Conservation (phyloP, 1,139 yeast species). For the Debaryomyces psychrophilus region DNA sequence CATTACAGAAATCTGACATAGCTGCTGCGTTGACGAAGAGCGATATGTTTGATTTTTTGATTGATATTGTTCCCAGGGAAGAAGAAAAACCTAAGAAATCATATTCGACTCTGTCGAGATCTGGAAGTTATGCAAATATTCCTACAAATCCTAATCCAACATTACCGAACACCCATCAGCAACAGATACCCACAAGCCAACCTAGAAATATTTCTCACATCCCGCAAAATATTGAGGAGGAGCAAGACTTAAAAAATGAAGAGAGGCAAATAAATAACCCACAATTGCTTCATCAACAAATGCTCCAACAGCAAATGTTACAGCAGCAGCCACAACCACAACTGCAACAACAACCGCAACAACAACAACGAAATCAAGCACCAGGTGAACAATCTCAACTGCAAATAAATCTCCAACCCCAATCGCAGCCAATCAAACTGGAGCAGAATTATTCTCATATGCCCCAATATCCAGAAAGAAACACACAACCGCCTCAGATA, state of each 20-base stretch:
- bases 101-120: conserved; percentile 20
- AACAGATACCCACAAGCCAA: conserved; percentile 9
- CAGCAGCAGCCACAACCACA: conserved; percentile 22
- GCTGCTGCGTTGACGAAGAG: conserved; percentile 93
- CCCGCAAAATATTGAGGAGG: conserved; percentile 8
- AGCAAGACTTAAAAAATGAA: conserved; percentile 8
- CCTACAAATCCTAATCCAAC: conserved; percentile 6
- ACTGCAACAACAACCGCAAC: conserved; percentile 16
- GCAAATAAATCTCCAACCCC: conserved; percentile 9
- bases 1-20: conserved; percentile 90
- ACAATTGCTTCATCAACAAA: conserved; percentile 19
- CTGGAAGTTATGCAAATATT: conserved; percentile 17
- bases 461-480: conserved; percentile 7
- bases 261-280: conserved; percentile 6
- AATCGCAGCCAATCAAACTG: conserved; percentile 1
- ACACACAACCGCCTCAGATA: conserved; percentile 4
- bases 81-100: conserved; percentile 60
- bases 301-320: conserved; percentile 19
- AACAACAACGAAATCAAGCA: conserved; percentile 14
- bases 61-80: conserved; percentile 92
- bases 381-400: conserved; percentile 18
- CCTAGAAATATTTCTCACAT: conserved; percentile 3
- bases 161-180: conserved; percentile 10
- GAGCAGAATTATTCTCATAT: conserved; percentile 4
- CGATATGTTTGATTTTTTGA: conserved; percentile 95